Evolutionary conservation across 2,329 filamentous ascomycete genomes (phyloP), one percentile per base, ranked within the genome.

Genomic region (Alternaria novae-zelandiae): DNA sequence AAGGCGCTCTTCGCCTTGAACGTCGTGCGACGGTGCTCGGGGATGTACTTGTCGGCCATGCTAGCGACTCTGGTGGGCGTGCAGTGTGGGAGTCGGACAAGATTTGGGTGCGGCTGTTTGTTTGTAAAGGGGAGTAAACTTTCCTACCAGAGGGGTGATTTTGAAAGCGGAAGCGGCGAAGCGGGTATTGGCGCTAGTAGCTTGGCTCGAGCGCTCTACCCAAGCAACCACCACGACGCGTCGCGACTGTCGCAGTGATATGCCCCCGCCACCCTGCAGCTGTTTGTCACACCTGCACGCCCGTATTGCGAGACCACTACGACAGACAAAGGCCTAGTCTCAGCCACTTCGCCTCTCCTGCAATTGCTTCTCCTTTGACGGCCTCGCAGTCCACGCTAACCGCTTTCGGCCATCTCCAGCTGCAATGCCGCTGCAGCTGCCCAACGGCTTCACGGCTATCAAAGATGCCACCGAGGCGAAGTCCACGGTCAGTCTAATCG

Each of bases 1-100:
- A 99, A 98, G 78, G 93, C 93, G 84, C 93, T 95, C 89, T 97
- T 97, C 59, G 96, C 96, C 91, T 99, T 99, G 90, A 97, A 99
- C 86, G 97, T 94, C 72, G 93, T 97, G 81, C 96, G 94, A 83
- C 96, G 94, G 87, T 99, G 96, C 86, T 99, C 96, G 82, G 96
- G 96, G 79, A 99, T 99, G 86, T 97, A 99, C 79, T 96, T 93
- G 83, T 99, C 96, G 83, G 96, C 92, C 96, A 99, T 99, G 85
- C 76, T 90, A 76, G 70, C 71, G 69, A 66, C 68, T 57, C 63
- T 63, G 64, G 62, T 70, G 63, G 70, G 54, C 65, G 45, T 51
- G 56, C 67, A 43, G 63, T 58, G 65, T 56, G 61, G 60, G 66
- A 65, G 67, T 69, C 67, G 49, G 65, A 59, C 56, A 62, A 56